phyloP scores from a whole-genome alignment of 2,329 filamentous ascomycete genomes.

The Exophiala spinifera region DNA sequence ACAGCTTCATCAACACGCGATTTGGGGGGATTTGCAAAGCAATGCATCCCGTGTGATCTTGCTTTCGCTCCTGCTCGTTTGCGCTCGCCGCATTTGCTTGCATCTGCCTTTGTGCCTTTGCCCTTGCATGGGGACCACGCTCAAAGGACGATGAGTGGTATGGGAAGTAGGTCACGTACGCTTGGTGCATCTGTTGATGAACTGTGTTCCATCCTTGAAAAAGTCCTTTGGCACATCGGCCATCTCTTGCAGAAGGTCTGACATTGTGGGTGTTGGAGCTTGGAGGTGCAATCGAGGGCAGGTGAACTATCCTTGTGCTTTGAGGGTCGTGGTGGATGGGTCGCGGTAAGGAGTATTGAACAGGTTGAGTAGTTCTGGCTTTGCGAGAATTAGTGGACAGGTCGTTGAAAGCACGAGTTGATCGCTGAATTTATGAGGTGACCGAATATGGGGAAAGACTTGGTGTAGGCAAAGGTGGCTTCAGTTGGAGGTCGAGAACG shows the following conservation, averaged over 20 bases:
- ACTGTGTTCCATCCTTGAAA: conserved; percentile 48
- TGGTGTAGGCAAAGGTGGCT: neutral
- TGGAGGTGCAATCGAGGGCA: too few relatives aligned
- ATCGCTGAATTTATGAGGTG: neutral
- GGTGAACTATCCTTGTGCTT: too few relatives aligned
- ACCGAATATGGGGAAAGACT: neutral
- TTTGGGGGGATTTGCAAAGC: too few relatives aligned
- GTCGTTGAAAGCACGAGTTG: neutral
- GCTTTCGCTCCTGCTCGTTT: too few relatives aligned
- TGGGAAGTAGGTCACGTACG: conserved; percentile 35
- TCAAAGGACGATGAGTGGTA: neutral
- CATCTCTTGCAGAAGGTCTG: conserved; percentile 59
- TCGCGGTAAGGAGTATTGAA: neutral
- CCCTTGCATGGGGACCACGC: too few relatives aligned
- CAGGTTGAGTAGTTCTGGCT: neutral
- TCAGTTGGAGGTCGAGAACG: neutral
- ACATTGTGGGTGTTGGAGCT: conserved; percentile 40
- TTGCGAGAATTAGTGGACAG: neutral
- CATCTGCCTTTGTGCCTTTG: too few relatives aligned
- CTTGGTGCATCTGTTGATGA: conserved; percentile 49
- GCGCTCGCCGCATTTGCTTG: too few relatives aligned
- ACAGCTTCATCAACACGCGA: too few relatives aligned
- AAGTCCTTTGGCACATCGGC: conserved; percentile 58
- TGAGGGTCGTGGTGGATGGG: too few relatives aligned
- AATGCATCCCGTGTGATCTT: too few relatives aligned